A percentile compares a stretch with the other conserved stretches of the same genome.
Evolutionary conservation across 2,329 filamentous ascomycete species (phyloP).

Genomic region (Chaetomiaceae sp.): DNA sequence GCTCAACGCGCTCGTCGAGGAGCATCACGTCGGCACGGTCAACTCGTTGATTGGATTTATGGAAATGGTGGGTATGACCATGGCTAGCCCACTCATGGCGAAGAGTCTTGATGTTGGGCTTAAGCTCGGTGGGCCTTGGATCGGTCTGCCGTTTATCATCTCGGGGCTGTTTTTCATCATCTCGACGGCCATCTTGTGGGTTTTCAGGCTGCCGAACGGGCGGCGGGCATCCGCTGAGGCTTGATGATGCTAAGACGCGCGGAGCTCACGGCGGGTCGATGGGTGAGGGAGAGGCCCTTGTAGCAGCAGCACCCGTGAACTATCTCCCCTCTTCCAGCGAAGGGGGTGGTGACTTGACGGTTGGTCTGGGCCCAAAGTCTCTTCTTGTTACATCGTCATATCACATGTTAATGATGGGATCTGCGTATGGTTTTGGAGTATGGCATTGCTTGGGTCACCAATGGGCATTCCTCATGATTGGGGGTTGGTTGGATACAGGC

Average conservation of each 20-base stretch:
- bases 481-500: neutral
- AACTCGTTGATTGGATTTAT: constrained; percentile 50
- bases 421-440: constrained; percentile 4
- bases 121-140: constrained; percentile 42
- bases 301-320: neutral
- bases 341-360: neutral
- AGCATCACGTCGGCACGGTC: constrained; percentile 49
- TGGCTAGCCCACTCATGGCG: constrained; percentile 44
- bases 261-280: neutral
- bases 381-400: neutral
- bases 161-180: constrained; percentile 33
- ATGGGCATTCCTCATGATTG: too few relatives aligned
- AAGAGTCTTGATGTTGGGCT: constrained; percentile 44
- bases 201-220: constrained; percentile 24
- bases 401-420: neutral
- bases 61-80: constrained; percentile 46
- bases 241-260: neutral
- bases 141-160: constrained; percentile 47
- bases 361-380: constrained; percentile 25
- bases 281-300: neutral
- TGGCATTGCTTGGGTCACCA: too few relatives aligned
- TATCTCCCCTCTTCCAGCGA: constrained; percentile 2
- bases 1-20: constrained; percentile 50
- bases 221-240: neutral
- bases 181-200: constrained; percentile 31